These are phyloP conservation scores for Hymenotorrendiella dingleyae DNA, from an alignment of 2,329 filamentous ascomycete species.

Conservation along the genomic window DNA sequence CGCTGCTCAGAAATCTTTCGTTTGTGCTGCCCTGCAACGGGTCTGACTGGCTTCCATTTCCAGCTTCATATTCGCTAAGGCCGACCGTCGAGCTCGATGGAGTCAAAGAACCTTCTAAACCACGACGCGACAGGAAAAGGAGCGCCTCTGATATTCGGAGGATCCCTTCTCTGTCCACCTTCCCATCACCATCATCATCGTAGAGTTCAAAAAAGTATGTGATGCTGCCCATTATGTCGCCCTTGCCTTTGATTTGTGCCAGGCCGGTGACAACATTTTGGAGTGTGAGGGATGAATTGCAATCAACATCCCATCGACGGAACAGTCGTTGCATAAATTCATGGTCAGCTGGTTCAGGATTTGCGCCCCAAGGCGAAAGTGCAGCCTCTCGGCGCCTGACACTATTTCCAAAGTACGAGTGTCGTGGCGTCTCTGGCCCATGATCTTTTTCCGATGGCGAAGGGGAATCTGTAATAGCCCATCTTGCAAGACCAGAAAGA, in stretches of 20 bases:
- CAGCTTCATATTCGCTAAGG: conserved; percentile 39
- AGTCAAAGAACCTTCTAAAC: conserved; percentile 68
- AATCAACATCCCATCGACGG: conserved; percentile 78
- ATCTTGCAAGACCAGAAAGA: conserved; percentile 79
- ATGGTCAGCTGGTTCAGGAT: conserved; percentile 75
- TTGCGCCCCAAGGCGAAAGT: conserved; percentile 49
- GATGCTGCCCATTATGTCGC: conserved; percentile 96
- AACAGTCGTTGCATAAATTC: conserved; percentile 91
- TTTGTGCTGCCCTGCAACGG: conserved; percentile 57
- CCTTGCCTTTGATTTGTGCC: conserved; percentile 84
- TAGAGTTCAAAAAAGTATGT: conserved; percentile 98
- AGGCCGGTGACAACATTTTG: conserved; percentile 90
- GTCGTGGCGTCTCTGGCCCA: conserved; percentile 45
- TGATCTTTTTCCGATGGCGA: conserved; percentile 45
- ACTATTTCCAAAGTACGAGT: conserved; percentile 56
- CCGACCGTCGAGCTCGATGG: conserved; percentile 56
- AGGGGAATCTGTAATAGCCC: conserved; percentile 87
- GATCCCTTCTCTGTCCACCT: conserved; percentile 91
- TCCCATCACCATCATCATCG: conserved; percentile 86
- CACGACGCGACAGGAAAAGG: conserved; percentile 84
- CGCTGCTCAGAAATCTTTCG: conserved; percentile 84
- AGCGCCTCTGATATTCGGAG: conserved; percentile 89
- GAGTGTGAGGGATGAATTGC: conserved; percentile 70
- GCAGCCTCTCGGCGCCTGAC: conserved; percentile 35
- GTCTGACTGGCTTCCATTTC: conserved; percentile 28